Evolutionary conservation across 345 rosid species (phyloP), one percentile per base, ranked within the genome.

Genomic region (Erysimum cheiranthoides): DNA sequence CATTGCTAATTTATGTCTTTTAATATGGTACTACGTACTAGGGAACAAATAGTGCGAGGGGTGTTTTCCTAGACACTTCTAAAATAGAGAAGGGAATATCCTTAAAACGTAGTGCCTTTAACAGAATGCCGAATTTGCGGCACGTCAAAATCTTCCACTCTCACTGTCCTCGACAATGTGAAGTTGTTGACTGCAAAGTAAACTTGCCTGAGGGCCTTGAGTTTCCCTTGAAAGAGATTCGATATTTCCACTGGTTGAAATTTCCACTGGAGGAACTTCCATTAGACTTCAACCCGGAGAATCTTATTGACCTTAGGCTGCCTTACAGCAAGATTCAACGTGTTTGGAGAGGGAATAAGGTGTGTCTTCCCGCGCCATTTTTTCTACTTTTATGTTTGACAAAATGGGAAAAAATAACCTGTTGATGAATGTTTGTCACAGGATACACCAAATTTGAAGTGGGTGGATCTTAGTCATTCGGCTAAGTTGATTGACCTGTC

Each of bases 271-370:
- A 68, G 0, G 63, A 77, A 21, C 61, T 82, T 60, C 81, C 83
- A 31, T 7, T 40, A 28, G 68, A 57, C 0, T 76, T 70, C 14
- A 4, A 11, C 4, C 47, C 65, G 0, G 18, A 76, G 0, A 70
- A 79, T 5, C 75, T 72, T 27, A 66, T 79, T 10, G 76, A 68
- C 16, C 78, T 79, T 17, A 51, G 38, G 35, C 17, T 82, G 21
- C 53, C 38, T 10, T 5, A 38, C 4, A 65, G 81, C 46, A 13
- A 39, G 8, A 34, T 79, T 2, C 8, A 59, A 31, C 62, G 72
- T 14, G 40, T 82, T 1, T 82, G 82, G 82, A 2, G 4, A 8
- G 51, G 6, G 13, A 4, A 1, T 6, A 61, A 73, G 74, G 81
- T 80, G 38, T 18, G 38, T 12, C 2, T 32, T 8, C 47, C 51